Evolutionary conservation across 345 rosid species (phyloP), one percentile per base, ranked within the genome.

Genomic region (Melaleuca quinquenervia): DNA sequence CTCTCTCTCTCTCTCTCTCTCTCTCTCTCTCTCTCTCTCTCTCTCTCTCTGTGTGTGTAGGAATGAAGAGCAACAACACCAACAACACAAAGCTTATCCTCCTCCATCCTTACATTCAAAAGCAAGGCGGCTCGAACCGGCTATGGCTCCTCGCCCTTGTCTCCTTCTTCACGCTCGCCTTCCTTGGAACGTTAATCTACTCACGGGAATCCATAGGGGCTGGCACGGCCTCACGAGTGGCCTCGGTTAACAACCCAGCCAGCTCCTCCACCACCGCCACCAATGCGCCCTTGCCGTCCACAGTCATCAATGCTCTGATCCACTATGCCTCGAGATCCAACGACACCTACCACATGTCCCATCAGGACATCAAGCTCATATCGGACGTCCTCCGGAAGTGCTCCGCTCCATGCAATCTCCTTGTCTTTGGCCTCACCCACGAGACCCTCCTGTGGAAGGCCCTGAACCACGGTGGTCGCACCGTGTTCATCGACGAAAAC

Each of bases 371-470:
- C 85, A 96, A 97, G 75, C 91, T 94, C 8, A 93, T 97, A 51
- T 94, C 99, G 7, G 99, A 97, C 85, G 94, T 90, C 11, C 93
- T 96, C 27, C 93, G 96, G 26, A 96, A 94, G 58, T 95, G 98
- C 88, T 87, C 98, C 15, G 88, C 95, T 32, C 99, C 99, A 0
- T 97, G 98, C 85, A 97, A 97, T 83, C 89, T 97, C 85, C 94
- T 97, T 2, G 95, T 97, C 7, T 97, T 97, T 76, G 99, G 99
- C 6, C 91, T 97, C 26, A 96, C 99, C 1, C 98, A 91, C 85
- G 99, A 97, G 87, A 96, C 99, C 85, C 98, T 95, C 84, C 95
- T 97, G 87, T 96, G 99, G 99, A 95, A 95, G 82, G 90, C 99
- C 1, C 91, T 97, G 18, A 97, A 97, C 87, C 95, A 94, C 91